These are phyloP conservation scores for Stipa capillata DNA, from an alignment of 176 grass and related monocot species.

Conservation along the genomic window DNA sequence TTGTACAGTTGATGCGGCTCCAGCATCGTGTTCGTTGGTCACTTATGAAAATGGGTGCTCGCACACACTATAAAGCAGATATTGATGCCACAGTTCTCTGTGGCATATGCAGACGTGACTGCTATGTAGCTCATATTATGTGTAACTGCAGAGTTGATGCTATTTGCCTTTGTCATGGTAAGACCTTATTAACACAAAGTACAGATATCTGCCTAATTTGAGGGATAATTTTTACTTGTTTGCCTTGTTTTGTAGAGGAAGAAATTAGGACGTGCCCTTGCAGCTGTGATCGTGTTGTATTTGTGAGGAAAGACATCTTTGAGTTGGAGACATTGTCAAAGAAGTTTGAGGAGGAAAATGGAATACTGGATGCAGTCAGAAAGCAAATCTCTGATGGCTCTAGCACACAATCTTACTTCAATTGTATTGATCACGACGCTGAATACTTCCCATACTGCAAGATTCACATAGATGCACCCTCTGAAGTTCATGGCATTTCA, in stretches of 20 bases:
- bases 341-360: conserved; percentile 52
- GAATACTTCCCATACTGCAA: conserved; percentile 33
- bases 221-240: conserved; percentile 25
- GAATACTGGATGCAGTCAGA: conserved; percentile 21
- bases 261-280: conserved; percentile 69
- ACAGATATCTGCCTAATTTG: conserved; percentile 7
- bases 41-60: conserved; percentile 58
- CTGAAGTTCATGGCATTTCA: conserved; percentile 29
- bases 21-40: conserved; percentile 48
- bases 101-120: conserved; percentile 73
- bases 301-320: conserved; percentile 67
- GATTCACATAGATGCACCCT: conserved; percentile 21
- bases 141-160: conserved; percentile 76
- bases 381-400: conserved; percentile 19
- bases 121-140: conserved; percentile 73
- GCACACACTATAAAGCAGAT: conserved; percentile 36
- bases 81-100: conserved; percentile 47
- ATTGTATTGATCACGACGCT: conserved; percentile 20
- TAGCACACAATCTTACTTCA: conserved; percentile 9
- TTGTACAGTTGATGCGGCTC: conserved; percentile 81
- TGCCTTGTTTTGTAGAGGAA: conserved; percentile 53
- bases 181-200: conserved; percentile 7
- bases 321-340: conserved; percentile 56
- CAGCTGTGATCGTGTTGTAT: conserved; percentile 41
- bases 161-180: conserved; percentile 92